These are phyloP conservation scores for Orobanche coerulescens DNA, from an alignment of 257 asterid species.

Conservation along the genomic window DNA sequence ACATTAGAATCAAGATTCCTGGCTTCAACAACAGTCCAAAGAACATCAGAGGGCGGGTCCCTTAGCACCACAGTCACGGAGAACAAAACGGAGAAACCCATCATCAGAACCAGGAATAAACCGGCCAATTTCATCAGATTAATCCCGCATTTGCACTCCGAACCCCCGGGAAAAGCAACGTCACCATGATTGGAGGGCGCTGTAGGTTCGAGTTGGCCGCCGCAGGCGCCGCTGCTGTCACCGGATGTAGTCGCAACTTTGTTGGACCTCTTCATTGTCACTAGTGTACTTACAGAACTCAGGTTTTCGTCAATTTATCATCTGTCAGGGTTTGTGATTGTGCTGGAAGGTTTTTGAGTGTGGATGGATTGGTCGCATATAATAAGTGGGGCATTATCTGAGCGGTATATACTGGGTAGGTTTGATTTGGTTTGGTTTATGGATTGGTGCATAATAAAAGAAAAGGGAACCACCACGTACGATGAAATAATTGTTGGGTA, in stretches of 20 bases:
- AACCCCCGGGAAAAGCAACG: slow-evolving; percentile 14
- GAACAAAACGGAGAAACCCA: slow-evolving; percentile 53
- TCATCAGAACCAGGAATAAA: slow-evolving; percentile 28
- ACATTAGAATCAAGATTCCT: slow-evolving; percentile 30
- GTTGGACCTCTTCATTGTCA: slow-evolving; percentile 43
- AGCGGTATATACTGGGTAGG: too few relatives aligned
- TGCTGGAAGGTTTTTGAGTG: too few relatives aligned
- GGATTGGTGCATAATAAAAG: too few relatives aligned
- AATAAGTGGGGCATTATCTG: too few relatives aligned
- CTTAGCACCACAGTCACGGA: slow-evolving; percentile 34
- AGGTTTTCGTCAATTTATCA: not conserved
- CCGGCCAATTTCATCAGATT: slow-evolving; percentile 39
- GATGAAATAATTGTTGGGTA: too few relatives aligned
- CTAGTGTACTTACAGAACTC: not conserved
- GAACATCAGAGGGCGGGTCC: slow-evolving; percentile 39
- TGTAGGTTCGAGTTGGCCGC: slow-evolving; percentile 5
- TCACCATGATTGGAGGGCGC: slow-evolving; percentile 17
- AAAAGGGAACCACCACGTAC: too few relatives aligned
- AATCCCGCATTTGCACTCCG: slow-evolving; percentile 31
- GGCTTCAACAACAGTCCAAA: slow-evolving; percentile 42
- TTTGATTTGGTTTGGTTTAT: too few relatives aligned
- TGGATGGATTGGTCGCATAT: too few relatives aligned
- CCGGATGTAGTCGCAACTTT: slow-evolving; percentile 13
- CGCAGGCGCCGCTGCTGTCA: slow-evolving; percentile 18
- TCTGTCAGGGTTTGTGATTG: too few relatives aligned